Evolutionary conservation across 2,329 filamentous ascomycete species (phyloP), one percentile per base, ranked within the genome.

Genomic region (Hymenoscyphus infarciens): DNA sequence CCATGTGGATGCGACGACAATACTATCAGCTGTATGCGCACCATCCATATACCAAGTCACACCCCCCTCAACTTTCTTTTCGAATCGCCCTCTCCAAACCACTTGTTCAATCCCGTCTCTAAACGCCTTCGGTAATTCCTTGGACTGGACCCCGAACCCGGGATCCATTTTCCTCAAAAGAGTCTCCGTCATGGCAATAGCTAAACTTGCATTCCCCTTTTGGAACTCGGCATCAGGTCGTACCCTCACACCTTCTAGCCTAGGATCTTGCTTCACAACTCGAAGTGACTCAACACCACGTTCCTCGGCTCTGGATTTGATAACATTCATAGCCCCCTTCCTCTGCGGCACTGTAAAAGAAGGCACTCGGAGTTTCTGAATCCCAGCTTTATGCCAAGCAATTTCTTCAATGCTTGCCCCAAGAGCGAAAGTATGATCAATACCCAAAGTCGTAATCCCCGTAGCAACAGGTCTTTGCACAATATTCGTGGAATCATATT

Each of bases 41-140:
- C 95, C 93, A 73, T 99, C 95, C 22, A 99, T 84, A 72, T 93
- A 89, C 93, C 94, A 99, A 16, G 81, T 82, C 5, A 96, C 79
- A 53, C 81, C 79, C 2, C 79, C 80, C 64, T 86, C 83, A 3
- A 75, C 68, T 69, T 82, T 85, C 49, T 82, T 77, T 67, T 88
- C 85, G 72, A 93, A 97, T 55, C 95, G 83, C 3, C 94, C 95
- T 49, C 92, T 84, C 79, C 92, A 90, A 2, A 86, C 84, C 2
- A 92, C 89, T 68, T 85, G 77, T 73, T 94, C 87, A 1, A 99
- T 79, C 0, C 92, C 95, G 15, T 83, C 80, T 27, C 86, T 78
- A 71, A 97, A 90, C 67, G 87, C 82, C 11, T 76, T 74, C 0
- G 90, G 85, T 3, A 94, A 27, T 3, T 72, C 65, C 0, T 65